A percentile compares a stretch with the other conserved stretches of the same genome.
Conservation (phyloP, 305 asterid genomes). For the Salvia sclarea region DNA sequence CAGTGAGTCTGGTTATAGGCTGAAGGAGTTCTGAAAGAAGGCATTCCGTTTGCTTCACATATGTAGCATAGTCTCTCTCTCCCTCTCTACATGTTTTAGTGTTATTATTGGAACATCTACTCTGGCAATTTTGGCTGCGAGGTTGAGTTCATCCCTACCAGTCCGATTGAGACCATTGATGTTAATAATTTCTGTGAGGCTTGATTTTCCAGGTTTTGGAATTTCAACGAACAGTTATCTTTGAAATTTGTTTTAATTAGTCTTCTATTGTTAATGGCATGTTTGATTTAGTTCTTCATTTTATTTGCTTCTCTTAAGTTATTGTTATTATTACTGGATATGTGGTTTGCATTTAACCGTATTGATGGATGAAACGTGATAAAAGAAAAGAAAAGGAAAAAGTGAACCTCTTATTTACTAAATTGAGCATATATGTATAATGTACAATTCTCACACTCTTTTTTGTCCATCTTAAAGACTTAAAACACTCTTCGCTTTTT, state of each 20-base stretch:
- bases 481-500: too few species aligned
- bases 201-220: slow-evolving; percentile 1
- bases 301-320: neutral
- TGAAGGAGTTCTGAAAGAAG: neutral
- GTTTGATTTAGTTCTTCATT: neutral
- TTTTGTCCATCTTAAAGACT: too few species aligned
- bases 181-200: slow-evolving; percentile 18
- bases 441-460: too few species aligned
- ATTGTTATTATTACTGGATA: neutral
- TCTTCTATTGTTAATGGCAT: neutral
- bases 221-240: neutral
- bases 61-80: slow-evolving; percentile 6
- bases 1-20: slow-evolving; percentile 24
- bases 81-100: neutral
- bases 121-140: neutral
- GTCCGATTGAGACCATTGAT: neutral
- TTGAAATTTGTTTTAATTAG: neutral
- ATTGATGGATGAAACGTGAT: neutral
- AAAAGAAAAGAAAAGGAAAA: neutral
- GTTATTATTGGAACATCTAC: neutral
- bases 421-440: neutral
- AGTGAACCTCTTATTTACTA: neutral
- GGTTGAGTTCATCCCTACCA: slow-evolving; percentile 3
- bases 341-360: neutral
- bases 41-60: neutral